These are phyloP conservation scores for Cladophialophora immunda DNA, from an alignment of 2,329 filamentous ascomycete genomes.

Conservation along the genomic window DNA sequence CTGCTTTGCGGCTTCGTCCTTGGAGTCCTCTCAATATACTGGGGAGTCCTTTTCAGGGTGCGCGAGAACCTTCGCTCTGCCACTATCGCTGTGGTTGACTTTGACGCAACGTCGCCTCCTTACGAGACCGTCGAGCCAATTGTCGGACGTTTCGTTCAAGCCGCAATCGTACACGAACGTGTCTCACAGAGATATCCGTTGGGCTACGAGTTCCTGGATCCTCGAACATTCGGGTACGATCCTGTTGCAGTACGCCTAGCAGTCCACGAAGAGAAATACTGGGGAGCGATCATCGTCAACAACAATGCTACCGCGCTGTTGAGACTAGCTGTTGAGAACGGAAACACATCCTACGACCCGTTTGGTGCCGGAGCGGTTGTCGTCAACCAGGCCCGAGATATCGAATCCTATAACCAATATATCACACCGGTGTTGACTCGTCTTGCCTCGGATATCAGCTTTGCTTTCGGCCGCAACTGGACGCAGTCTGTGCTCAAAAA, in stretches of 20 bases:
- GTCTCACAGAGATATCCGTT: conserved; percentile 38
- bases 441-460: conserved; percentile 57
- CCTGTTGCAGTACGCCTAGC: conserved; percentile 64
- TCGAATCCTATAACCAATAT: conserved; percentile 63
- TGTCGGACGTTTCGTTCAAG: conserved; percentile 60
- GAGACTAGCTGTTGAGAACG: conserved; percentile 62
- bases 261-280: conserved; percentile 67
- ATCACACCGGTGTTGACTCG: conserved; percentile 60
- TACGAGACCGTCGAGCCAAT: conserved; percentile 57
- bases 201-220: conserved; percentile 58
- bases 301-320: conserved; percentile 68
- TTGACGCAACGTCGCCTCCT: conserved; percentile 65
- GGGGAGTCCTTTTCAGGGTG: conserved; percentile 64
- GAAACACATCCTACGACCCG: conserved; percentile 68
- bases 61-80: conserved; percentile 60
- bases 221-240: conserved; percentile 64
- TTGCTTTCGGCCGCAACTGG: conserved; percentile 59
- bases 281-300: conserved; percentile 70
- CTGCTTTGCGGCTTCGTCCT: conserved; percentile 66
- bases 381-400: conserved; percentile 64
- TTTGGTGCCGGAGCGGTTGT: conserved; percentile 66
- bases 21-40: conserved; percentile 66
- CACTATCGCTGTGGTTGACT: conserved; percentile 68
- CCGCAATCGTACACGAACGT: conserved; percentile 52
- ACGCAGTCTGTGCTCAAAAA: conserved; percentile 42